Conservation (phyloP, 2,329 filamentous ascomycete species). For the Aureobasidium sp. region DNA sequence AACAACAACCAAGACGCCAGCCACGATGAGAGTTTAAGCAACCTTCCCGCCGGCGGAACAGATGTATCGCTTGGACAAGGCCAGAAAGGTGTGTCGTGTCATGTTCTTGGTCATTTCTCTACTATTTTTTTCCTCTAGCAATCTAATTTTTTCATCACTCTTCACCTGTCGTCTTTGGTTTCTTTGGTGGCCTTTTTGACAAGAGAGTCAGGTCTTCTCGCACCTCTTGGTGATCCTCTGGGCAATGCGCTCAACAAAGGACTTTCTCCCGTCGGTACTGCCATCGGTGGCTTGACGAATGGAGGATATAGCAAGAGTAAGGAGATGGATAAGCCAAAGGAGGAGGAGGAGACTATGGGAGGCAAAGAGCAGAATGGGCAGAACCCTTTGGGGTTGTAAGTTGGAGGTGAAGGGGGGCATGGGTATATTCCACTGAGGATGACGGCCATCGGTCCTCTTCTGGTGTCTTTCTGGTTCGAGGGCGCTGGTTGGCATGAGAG, state of each 20-base stretch:
- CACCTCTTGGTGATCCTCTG: constrained; percentile 26
- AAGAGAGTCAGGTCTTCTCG: constrained; percentile 22
- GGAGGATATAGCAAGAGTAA: constrained; percentile 9
- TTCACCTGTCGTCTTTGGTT: too few relatives aligned
- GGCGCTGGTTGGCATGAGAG: too few relatives aligned
- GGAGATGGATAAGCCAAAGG: constrained; percentile 13
- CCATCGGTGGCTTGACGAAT: constrained; percentile 18
- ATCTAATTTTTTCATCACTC: too few relatives aligned
- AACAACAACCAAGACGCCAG: constrained; percentile 1
- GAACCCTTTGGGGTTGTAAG: constrained; percentile 28
- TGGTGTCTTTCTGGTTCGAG: too few relatives aligned
- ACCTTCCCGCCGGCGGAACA: neutral
- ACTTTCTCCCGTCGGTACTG: constrained; percentile 24
- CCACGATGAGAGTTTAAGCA: constrained; percentile 5
- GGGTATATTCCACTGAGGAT: too few relatives aligned
- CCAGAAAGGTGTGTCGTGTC: too few relatives aligned
- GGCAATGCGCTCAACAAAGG: constrained; percentile 27
- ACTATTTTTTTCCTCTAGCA: too few relatives aligned
- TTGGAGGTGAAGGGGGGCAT: too few relatives aligned
- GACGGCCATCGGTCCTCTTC: too few relatives aligned
- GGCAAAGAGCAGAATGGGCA: constrained; percentile 28
- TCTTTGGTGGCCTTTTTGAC: too few relatives aligned
- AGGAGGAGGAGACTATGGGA: constrained; percentile 25
- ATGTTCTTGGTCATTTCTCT: too few relatives aligned
- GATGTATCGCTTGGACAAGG: neutral